Conservation (phyloP, 805 yeast species). For the Wickerhamomyces strasburgensis region DNA sequence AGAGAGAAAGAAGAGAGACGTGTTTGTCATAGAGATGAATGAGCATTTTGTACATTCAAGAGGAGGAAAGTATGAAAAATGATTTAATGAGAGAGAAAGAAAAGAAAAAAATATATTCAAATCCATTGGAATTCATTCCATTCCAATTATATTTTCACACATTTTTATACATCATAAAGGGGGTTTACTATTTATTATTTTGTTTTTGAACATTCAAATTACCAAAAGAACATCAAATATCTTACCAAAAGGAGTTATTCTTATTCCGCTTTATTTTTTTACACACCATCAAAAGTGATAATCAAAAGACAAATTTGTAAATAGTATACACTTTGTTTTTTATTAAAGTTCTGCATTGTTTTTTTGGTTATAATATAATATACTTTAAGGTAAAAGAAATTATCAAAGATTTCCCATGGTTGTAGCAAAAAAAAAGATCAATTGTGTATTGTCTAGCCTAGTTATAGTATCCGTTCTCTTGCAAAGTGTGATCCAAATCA, state of each 20-base stretch:
- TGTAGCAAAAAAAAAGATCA: neutral
- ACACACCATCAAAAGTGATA: neutral
- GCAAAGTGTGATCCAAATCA: conserved; percentile 23
- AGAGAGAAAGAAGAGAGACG: neutral
- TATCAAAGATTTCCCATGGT: no score
- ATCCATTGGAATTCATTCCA: conserved; percentile 6
- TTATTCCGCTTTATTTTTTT: conserved; percentile 1
- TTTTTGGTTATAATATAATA: conserved; percentile 2
- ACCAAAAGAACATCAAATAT: conserved; percentile 1
- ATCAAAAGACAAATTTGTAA: conserved; percentile 16
- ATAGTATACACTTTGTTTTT: conserved; percentile 17
- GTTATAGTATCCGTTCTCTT: conserved; percentile 5
- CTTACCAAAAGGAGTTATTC: no score
- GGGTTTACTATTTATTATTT: conserved; percentile 12
- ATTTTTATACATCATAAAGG: neutral
- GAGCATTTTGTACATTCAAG: neutral
- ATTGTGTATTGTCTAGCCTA: no score
- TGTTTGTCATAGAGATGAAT: neutral
- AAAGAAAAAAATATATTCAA: conserved; percentile 4
- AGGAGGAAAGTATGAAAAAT: neutral
- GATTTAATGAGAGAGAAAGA: neutral
- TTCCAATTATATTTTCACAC: neutral
- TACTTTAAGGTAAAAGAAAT: neutral
- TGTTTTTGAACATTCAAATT: conserved; percentile 4
- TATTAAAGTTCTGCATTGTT: conserved; percentile 17